Conservation (phyloP, 225 moss, liverwort and hornwort species). For the Pseudoscleropodium purum region DNA sequence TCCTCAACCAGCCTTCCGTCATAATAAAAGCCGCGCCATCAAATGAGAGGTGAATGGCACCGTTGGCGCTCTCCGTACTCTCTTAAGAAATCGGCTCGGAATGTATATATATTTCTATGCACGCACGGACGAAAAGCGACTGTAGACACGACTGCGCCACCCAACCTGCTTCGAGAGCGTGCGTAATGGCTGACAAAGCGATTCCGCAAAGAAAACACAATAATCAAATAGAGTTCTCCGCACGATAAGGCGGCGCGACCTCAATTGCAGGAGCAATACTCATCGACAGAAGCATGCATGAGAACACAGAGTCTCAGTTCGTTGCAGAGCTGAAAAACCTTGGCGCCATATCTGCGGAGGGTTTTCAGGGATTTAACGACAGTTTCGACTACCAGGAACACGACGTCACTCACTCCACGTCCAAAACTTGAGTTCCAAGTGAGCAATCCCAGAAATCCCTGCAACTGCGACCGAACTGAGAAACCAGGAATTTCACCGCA, state of each 20-base stretch:
- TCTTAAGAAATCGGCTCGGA: background rate
- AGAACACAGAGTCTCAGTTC: background rate
- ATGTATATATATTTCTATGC: background rate
- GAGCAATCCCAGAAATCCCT: background rate
- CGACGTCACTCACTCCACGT: background rate
- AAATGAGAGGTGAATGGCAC: background rate
- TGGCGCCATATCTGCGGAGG: background rate
- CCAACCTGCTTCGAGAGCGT: background rate
- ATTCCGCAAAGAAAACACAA: background rate
- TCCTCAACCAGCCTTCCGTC: background rate
- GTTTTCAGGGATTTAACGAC: background rate
- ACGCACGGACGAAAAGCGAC: background rate
- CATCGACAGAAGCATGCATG: background rate
- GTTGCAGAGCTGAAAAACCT: background rate
- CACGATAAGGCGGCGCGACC: background rate
- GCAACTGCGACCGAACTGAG: background rate
- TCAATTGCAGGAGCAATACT: background rate
- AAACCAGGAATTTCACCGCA: background rate
- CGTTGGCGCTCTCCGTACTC: background rate
- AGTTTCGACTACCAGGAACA: background rate
- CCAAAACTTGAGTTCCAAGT: background rate
- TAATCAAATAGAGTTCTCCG: background rate
- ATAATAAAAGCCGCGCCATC: background rate
- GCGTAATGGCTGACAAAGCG: background rate
- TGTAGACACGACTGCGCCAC: slow-evolving; percentile 4